Conservation (phyloP, 129 eudicot genomes). For the Silybum marianum region DNA sequence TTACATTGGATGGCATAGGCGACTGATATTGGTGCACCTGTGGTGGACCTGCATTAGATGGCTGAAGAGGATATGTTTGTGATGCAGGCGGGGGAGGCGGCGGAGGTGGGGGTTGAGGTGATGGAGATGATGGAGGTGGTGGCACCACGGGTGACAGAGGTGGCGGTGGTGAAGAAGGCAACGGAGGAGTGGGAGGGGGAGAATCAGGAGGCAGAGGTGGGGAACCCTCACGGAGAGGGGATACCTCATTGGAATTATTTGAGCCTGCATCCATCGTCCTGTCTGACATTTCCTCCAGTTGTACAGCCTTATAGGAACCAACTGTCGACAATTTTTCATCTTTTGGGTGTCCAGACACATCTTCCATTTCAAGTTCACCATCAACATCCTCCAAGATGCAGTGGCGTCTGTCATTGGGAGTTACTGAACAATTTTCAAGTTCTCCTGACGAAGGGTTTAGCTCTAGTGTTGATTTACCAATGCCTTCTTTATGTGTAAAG, state of each 20-base stretch:
- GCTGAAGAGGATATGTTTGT: conserved; percentile 40
- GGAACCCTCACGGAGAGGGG: conserved; percentile 64
- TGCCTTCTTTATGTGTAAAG: conserved; percentile 37
- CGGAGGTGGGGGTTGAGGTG: conserved; percentile 57
- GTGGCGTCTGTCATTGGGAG: conserved; percentile 85
- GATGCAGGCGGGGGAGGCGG: conserved; percentile 52
- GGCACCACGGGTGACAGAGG: conserved; percentile 54
- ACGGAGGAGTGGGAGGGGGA: conserved; percentile 86
- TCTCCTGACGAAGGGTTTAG: conserved; percentile 37
- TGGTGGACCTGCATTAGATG: conserved; percentile 37
- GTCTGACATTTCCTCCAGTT: conserved; percentile 35
- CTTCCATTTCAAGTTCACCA: conserved; percentile 99
- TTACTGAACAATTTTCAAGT: conserved; percentile 41
- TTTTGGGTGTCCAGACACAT: conserved; percentile 76
- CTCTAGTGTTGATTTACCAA: conserved; percentile 41
- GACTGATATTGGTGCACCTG: conserved; percentile 33
- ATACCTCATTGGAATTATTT: conserved; percentile 32
- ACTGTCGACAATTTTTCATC: conserved; percentile 47
- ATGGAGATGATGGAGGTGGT: conserved; percentile 38
- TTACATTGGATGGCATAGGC: conserved; percentile 50
- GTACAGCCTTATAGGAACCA: conserved; percentile 29
- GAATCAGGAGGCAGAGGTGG: conserved; percentile 84
- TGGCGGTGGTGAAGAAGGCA: conserved; percentile 83
- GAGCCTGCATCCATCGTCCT: conserved; percentile 37
- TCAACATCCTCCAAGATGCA: conserved; percentile 89